Base-by-base conservation (phyloP, 495 filamentous ascomycete genomes). In the Hypoxylon subgilvum region DNA sequence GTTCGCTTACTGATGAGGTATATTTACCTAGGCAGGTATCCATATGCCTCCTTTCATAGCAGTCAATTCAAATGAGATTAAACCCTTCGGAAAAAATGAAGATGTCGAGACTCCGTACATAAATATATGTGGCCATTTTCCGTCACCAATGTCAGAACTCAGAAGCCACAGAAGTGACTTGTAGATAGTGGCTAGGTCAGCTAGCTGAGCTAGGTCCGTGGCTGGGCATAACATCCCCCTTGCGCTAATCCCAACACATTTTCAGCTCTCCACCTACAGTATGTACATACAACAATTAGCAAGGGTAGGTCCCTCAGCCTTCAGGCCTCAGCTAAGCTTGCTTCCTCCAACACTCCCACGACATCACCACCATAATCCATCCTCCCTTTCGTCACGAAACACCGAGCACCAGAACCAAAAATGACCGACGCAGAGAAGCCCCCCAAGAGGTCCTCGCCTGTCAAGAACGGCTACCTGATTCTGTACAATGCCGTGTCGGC, bases 401-500 rank as follows among this genome's bases (percentile, higher is more conserved):
- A 32, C 49, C 43, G 23, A 45, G 32, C 25, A 42, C 5, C 16
- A n/a, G 42, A 30, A 42, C 23, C 9, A 27, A 60, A 34, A 28
- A 68, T 68, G 58, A 52, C 65, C 52, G 66, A 54, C 13, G 50
- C 27, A n/a, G 12, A 50, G 41, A 69, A 69, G 35, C 62, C 65
- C 30, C 43, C 39, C 21, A 62, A 52, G 51, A 69, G 63, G 45
- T 40, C 65, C n/a, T 74, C 71, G 41, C 61, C 68, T 22, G 52
- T 69, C 63, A 81, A 77, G 57, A 82, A 74, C 42, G 75, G 70
- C 63, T 96, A 96, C 76, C 84, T 97, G 32, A 80, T 88, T 70
- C 70, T 82, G 67, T 98, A 97, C 83, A 98, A 97, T 72, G 74
- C 83, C 60, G 63, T 86, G 55, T 91, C 84, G 60, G 84, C 89